phyloP scores from a whole-genome alignment of 441 rosid species.

The Isatis lusitanica region DNA sequence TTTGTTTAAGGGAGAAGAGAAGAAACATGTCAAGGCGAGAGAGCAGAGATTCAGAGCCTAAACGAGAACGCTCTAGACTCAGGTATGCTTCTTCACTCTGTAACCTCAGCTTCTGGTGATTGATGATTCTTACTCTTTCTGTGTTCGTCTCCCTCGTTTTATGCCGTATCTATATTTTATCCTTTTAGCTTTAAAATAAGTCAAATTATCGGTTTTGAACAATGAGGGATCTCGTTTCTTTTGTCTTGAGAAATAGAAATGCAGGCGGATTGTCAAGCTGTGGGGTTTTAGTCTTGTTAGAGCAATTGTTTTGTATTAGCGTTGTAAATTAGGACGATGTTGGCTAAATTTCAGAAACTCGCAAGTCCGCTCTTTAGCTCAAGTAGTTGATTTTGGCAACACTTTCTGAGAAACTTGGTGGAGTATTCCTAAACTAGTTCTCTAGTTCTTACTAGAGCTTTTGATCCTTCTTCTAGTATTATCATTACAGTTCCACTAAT shows the following conservation, averaged over 20 bases:
- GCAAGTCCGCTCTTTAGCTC: too few species aligned
- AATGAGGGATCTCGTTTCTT: neutral
- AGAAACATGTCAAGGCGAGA: slow-evolving; percentile 56
- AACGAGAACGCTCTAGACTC: slow-evolving; percentile 58
- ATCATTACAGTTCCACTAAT: neutral
- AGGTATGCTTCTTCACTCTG: slow-evolving; percentile 43
- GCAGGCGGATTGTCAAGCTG: neutral
- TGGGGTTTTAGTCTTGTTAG: neutral
- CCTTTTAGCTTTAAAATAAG: neutral
- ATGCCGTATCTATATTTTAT: neutral
- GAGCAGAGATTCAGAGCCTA: slow-evolving; percentile 56
- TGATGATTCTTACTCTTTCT: neutral
- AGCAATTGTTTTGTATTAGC: neutral
- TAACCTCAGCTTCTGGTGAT: neutral
- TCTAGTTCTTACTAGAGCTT: neutral
- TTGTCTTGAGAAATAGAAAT: neutral
- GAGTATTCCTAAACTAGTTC: neutral
- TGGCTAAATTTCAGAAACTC: neutral
- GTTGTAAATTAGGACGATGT: neutral
- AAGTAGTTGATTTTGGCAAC: too few species aligned
- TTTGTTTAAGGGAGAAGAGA: neutral
- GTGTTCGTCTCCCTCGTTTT: slow-evolving; percentile 1
- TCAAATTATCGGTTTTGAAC: too few species aligned
- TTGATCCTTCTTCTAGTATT: neutral
- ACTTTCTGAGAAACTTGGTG: neutral